These are phyloP conservation scores for Coelastrella sp. DNA, from an alignment of 139 green algal species.

Conservation along the genomic window DNA sequence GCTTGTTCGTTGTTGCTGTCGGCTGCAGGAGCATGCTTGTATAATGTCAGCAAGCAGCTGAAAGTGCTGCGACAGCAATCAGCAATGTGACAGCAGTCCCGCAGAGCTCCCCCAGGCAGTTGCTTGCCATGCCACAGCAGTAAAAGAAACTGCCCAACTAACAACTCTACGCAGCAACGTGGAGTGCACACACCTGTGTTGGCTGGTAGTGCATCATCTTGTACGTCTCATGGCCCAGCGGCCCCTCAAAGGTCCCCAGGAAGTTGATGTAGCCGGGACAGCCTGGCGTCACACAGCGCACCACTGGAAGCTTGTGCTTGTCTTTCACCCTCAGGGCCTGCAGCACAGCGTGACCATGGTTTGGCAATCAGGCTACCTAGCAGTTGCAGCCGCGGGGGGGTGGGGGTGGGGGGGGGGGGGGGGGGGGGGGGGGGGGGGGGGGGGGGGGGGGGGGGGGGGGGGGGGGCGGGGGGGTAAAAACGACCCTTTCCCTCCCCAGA, in stretches of 20 bases:
- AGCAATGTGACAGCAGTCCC: too few species aligned
- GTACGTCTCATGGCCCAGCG: conserved; percentile 7
- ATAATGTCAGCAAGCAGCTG: too few species aligned
- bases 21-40: too few species aligned
- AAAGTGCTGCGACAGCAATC: too few species aligned
- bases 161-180: background rate
- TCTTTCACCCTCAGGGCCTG: conserved; percentile 32
- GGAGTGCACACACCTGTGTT: background rate
- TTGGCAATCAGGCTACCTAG: background rate
- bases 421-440: too few species aligned
- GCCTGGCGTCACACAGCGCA: conserved; percentile 23
- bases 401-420: too few species aligned
- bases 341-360: background rate
- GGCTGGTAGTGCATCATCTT: conserved; percentile 13
- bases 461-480: too few species aligned
- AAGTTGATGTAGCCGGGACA: conserved; percentile 38
- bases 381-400: background rate
- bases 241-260: conserved; percentile 37
- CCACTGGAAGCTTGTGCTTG: conserved; percentile 7
- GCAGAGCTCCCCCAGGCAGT: background rate
- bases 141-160: background rate
- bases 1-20: too few species aligned
- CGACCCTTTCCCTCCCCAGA: too few species aligned
- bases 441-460: too few species aligned
- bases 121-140: background rate